phyloP scores from a whole-genome alignment of 345 rosid genomes.

The Dipteronia dyeriana region DNA sequence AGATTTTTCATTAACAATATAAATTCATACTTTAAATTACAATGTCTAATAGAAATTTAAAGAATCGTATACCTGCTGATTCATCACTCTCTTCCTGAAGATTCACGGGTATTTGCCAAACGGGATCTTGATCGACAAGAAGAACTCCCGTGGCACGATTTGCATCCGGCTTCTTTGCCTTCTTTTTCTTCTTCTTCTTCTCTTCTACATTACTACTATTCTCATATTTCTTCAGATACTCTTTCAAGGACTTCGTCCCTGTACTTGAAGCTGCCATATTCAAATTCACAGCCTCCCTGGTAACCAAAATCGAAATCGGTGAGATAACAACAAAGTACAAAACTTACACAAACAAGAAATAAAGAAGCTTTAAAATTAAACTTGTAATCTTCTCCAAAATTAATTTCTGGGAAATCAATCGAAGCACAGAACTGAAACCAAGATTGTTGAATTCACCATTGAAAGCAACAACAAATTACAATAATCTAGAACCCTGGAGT shows the following conservation, averaged over 20 bases:
- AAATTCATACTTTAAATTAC: neutral
- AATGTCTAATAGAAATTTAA: neutral
- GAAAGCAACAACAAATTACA: too few relatives aligned
- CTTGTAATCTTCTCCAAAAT: too few relatives aligned
- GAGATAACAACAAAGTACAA: neutral
- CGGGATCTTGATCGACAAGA: slow-evolving; percentile 88
- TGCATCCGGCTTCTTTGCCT: slow-evolving; percentile 41
- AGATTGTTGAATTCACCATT: too few relatives aligned
- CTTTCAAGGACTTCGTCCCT: slow-evolving; percentile 55
- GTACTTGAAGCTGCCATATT: slow-evolving; percentile 40
- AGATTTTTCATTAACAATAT: neutral
- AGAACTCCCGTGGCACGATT: slow-evolving; percentile 43
- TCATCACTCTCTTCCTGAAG: slow-evolving; percentile 59
- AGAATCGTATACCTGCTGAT: slow-evolving; percentile 55
- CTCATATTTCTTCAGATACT: slow-evolving; percentile 75
- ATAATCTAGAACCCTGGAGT: too few relatives aligned
- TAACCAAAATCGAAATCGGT: neutral
- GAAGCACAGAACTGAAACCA: too few relatives aligned
- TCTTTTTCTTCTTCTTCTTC: slow-evolving; percentile 69
- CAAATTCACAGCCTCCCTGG: slow-evolving; percentile 11
- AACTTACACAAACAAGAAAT: too few relatives aligned
- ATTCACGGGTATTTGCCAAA: slow-evolving; percentile 81
- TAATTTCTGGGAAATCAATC: too few relatives aligned
- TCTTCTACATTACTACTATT: slow-evolving; percentile 45
- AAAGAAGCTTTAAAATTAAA: too few relatives aligned